Conservation (phyloP, 2,329 filamentous ascomycete genomes). For the Trichophyton schoenleinii region DNA sequence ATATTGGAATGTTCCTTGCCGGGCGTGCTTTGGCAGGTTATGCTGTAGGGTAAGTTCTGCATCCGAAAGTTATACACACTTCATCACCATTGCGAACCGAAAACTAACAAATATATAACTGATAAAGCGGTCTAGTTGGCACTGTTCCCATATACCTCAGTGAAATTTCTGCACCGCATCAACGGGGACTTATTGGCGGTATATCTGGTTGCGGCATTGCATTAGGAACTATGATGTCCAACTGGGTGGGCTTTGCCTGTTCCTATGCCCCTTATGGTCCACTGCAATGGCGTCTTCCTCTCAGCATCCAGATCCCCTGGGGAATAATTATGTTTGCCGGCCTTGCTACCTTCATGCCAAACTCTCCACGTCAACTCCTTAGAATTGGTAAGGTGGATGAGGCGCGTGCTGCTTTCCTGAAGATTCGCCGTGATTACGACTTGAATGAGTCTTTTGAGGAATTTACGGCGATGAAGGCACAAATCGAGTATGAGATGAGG, state of each 20-base stretch:
- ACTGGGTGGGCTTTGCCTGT: constrained; percentile 47
- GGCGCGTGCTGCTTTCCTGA: constrained; percentile 37
- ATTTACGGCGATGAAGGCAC: constrained; percentile 42
- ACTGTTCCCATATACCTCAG: constrained; percentile 45
- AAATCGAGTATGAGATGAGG: constrained; percentile 47
- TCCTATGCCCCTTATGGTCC: constrained; percentile 42
- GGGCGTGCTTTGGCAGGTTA: constrained; percentile 38
- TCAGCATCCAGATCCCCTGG: constrained; percentile 45
- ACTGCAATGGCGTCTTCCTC: constrained; percentile 44
- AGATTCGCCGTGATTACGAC: constrained; percentile 37
- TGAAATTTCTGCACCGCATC: constrained; percentile 40
- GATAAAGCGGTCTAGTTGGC: constrained; percentile 34
- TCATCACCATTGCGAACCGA: too few relatives aligned
- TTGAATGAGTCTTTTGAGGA: constrained; percentile 38
- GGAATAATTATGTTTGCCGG: constrained; percentile 44
- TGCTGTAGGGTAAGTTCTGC: constrained; percentile 31
- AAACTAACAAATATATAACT: background rate
- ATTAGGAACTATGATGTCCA: constrained; percentile 45
- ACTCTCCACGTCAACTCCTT: constrained; percentile 44
- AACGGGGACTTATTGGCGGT: constrained; percentile 43
- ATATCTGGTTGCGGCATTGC: constrained; percentile 44
- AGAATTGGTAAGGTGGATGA: constrained; percentile 38
- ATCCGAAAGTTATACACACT: background rate
- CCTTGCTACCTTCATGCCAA: constrained; percentile 43
- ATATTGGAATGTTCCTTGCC: constrained; percentile 44